Percentiles rank a stretch among this genome's conserved stretches.
phyloP scores from a whole-genome alignment of 768 basidiomycete genomes.

The Naematelia aurantialba region DNA sequence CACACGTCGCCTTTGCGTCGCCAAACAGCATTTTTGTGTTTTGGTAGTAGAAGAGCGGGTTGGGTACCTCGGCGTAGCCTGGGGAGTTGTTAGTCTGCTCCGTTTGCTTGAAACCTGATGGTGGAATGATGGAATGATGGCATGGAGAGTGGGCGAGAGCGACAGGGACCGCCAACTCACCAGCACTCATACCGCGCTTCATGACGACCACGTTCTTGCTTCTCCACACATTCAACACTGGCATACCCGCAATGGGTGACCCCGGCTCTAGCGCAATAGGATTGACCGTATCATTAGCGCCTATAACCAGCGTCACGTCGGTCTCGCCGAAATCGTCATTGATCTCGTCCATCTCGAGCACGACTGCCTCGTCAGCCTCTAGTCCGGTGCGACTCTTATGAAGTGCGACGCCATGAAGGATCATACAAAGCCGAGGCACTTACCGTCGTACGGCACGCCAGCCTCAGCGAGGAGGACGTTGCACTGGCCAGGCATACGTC shows the following conservation, averaged over 20 bases:
- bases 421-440: slow-evolving; percentile 35
- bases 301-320: slow-evolving; percentile 84
- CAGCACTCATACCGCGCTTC: slow-evolving; percentile 80
- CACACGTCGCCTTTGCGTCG: slow-evolving; percentile 85
- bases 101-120: neutral
- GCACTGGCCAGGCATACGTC: slow-evolving; percentile 89
- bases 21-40: slow-evolving; percentile 88
- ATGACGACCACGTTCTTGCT: slow-evolving; percentile 87
- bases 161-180: slow-evolving; percentile 52
- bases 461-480: slow-evolving; percentile 89
- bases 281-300: slow-evolving; percentile 89
- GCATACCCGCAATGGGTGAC: slow-evolving; percentile 86
- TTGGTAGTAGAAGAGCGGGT: slow-evolving; percentile 90
- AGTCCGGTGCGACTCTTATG: too few species aligned
- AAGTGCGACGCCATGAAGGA: too few species aligned
- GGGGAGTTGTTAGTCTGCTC: too few species aligned
- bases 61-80: slow-evolving; percentile 76
- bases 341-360: slow-evolving; percentile 91
- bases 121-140: neutral
- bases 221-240: slow-evolving; percentile 88
- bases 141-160: neutral
- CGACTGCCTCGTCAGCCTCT: slow-evolving; percentile 66
- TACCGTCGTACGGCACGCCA: slow-evolving; percentile 83
- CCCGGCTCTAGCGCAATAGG: slow-evolving; percentile 83
- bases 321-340: slow-evolving; percentile 86